Evolutionary conservation across 441 rosid genomes (phyloP).

Genomic region (Populus tomentosa): DNA sequence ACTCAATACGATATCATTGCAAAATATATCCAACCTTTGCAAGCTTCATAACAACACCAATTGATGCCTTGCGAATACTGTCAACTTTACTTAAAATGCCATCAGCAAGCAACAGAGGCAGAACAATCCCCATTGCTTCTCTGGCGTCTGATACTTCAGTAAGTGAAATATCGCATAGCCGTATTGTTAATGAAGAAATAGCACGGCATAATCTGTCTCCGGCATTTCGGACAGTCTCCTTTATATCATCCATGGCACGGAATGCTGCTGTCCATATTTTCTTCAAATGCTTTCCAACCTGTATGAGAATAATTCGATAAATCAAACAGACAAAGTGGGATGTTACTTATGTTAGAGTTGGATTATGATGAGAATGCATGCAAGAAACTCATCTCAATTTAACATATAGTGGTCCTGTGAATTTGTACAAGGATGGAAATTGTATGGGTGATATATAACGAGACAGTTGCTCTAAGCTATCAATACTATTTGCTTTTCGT

Average conservation of each 20-base stretch:
- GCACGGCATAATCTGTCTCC: conserved; percentile 87
- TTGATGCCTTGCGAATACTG: conserved; percentile 88
- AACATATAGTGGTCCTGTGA: neutral
- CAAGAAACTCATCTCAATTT: neutral
- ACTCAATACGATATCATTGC: conserved; percentile 13
- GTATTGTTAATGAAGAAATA: conserved; percentile 74
- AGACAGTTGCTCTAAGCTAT: neutral
- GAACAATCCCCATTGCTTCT: conserved; percentile 75
- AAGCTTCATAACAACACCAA: conserved; percentile 95
- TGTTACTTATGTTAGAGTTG: neutral
- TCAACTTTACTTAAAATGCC: conserved; percentile 92
- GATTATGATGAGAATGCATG: neutral
- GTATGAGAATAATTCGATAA: conserved; percentile 12
- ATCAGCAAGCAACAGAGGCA: conserved; percentile 86
- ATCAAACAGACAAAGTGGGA: neutral
- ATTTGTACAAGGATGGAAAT: neutral
- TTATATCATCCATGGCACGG: conserved; percentile 99
- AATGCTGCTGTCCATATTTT: conserved; percentile 79
- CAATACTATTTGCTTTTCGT: neutral
- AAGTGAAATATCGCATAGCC: conserved; percentile 90
- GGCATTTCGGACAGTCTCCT: conserved; percentile 97
- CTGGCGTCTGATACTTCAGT: conserved; percentile 75
- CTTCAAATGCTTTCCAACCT: conserved; percentile 83
- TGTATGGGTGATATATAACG: neutral
- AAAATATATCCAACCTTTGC: conserved; percentile 66